Evolutionary conservation across 306 rosid genomes (phyloP).

Genomic region (Lathyrus aphaca): DNA sequence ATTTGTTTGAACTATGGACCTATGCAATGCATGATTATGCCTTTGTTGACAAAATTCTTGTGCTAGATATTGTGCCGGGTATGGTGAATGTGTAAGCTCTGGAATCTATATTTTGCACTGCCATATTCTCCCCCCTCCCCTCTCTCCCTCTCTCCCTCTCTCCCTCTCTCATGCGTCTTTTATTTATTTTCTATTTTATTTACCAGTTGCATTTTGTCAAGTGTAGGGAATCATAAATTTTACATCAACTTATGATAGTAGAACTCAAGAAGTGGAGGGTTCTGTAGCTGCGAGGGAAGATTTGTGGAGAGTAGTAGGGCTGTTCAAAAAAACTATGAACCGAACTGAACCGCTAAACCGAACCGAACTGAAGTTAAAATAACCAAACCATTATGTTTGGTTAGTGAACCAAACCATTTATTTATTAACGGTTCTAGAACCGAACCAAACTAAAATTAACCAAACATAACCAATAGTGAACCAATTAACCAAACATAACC

Average conservation of each 20-base stretch:
- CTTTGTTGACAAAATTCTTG: background rate
- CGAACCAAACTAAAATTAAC: too few relatives aligned
- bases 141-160: background rate
- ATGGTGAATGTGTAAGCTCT: background rate
- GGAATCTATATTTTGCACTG: conserved; percentile 18
- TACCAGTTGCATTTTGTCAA: conserved; percentile 35
- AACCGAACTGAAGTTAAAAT: too few relatives aligned
- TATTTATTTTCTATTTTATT: conserved; percentile 28
- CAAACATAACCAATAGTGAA: too few relatives aligned
- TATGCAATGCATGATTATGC: background rate
- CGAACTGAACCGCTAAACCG: too few relatives aligned
- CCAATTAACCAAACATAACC: too few relatives aligned
- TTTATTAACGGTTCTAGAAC: too few relatives aligned
- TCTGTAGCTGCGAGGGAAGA: conserved; percentile 93
- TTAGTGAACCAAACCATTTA: too few relatives aligned
- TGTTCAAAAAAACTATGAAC: too few relatives aligned
- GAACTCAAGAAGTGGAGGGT: conserved; percentile 81
- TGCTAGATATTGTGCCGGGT: too few relatives aligned
- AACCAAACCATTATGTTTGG: too few relatives aligned
- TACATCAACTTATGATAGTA: conserved; percentile 84
- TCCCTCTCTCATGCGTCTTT: background rate
- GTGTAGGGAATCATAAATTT: conserved; percentile 74
- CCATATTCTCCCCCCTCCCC: background rate
- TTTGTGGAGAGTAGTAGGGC: conserved; percentile 97
- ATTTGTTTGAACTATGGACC: conserved; percentile 20